Evolutionary conservation across 2,329 filamentous ascomycete species (phyloP).

Genomic region (Penicillium sp.): DNA sequence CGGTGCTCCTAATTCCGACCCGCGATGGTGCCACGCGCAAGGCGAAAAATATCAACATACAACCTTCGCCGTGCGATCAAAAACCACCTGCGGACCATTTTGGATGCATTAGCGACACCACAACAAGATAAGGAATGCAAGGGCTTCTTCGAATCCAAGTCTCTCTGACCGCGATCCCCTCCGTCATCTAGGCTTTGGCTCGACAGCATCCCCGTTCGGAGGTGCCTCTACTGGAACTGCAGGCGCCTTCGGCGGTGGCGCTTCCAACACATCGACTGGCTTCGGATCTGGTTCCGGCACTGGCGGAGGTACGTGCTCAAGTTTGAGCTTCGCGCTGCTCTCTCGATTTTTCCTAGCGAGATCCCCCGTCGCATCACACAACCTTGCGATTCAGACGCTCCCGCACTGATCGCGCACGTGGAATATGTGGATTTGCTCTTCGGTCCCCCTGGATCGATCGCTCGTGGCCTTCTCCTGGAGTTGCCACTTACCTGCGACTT

Average conservation of each 20-base stretch:
- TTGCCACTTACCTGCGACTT: background rate
- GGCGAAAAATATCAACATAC: slow-evolving; percentile 14
- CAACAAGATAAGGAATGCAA: slow-evolving; percentile 34
- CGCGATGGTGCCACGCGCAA: slow-evolving; percentile 28
- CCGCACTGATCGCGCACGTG: background rate
- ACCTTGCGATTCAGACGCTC: background rate
- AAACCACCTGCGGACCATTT: slow-evolving; percentile 20
- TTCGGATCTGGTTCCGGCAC: slow-evolving; percentile 34
- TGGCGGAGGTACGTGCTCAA: slow-evolving; percentile 44
- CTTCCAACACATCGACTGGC: slow-evolving; percentile 35
- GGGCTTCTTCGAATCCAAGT: slow-evolving; percentile 32
- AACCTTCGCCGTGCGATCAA: slow-evolving; percentile 17
- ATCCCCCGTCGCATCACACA: slow-evolving; percentile 11
- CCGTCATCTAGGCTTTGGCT: slow-evolving; percentile 45
- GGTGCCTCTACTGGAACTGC: slow-evolving; percentile 31
- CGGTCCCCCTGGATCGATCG: background rate
- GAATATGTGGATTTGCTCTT: background rate
- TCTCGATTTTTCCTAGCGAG: slow-evolving; percentile 14
- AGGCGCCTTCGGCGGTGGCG: slow-evolving; percentile 35
- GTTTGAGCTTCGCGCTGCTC: slow-evolving; percentile 26
- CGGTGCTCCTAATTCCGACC: slow-evolving; percentile 34
- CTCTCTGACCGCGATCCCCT: slow-evolving; percentile 41
- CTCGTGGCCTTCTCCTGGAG: background rate
- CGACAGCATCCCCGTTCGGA: slow-evolving; percentile 41
- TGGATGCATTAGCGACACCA: slow-evolving; percentile 31